A percentile compares a stretch with the other conserved stretches of the same genome.
These are phyloP conservation scores for Testicularia cyperi DNA, from an alignment of 1,284 basidiomycete genomes.

Conservation along the genomic window DNA sequence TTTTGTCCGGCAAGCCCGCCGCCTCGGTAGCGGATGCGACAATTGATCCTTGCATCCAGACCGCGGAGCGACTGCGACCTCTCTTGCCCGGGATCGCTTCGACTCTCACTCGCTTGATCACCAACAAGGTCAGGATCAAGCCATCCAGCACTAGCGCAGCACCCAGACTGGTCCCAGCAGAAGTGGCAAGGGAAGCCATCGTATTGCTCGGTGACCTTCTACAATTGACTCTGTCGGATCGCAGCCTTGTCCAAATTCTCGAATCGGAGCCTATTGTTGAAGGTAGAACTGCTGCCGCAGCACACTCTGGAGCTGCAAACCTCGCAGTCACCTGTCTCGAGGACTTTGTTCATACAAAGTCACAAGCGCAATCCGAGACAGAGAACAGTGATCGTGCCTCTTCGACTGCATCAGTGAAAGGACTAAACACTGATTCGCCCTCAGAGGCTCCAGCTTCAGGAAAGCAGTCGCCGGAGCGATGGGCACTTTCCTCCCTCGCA, in stretches of 20 bases:
- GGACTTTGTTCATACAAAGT: slow-evolving; percentile 11
- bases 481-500: slow-evolving; percentile 24
- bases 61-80: slow-evolving; percentile 12
- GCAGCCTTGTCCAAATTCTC: not conserved
- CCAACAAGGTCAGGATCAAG: slow-evolving; percentile 12
- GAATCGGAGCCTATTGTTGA: not conserved
- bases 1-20: no score
- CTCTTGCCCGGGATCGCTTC: slow-evolving; percentile 27
- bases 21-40: no score
- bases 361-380: no score
- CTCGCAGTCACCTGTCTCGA: slow-evolving; percentile 11
- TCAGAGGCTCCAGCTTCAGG: not conserved
- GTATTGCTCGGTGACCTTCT: slow-evolving; percentile 13
- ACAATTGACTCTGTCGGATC: slow-evolving; percentile 9
- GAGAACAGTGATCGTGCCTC: not conserved
- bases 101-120: slow-evolving; percentile 21
- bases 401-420: no score
- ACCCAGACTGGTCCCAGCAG: slow-evolving; percentile 3
- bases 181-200: slow-evolving; percentile 10
- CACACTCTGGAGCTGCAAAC: no score
- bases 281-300: not conserved
- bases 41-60: no score
- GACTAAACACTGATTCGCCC: not conserved
- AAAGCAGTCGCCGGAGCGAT: slow-evolving; percentile 4
- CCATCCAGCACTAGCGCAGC: not conserved